Conservation (phyloP, 2,329 filamentous ascomycete species). For the Colletotrichum ledebouriae region DNA sequence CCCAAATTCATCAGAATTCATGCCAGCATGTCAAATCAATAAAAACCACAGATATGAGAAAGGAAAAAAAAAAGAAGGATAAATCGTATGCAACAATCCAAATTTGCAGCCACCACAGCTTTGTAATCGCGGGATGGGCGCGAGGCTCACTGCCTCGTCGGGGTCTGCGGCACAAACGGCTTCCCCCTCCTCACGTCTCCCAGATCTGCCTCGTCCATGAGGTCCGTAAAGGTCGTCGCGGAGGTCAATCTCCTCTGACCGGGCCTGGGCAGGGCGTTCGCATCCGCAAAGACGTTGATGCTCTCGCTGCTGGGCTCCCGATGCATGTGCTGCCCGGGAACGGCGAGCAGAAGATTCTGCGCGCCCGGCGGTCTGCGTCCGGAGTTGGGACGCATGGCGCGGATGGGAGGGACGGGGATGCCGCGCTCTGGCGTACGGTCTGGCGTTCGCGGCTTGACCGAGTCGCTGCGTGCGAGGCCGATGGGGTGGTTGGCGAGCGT, state of each 20-base stretch:
- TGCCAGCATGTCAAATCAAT: constrained; percentile 16
- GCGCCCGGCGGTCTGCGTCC: constrained; percentile 37
- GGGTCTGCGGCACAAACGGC: constrained; percentile 55
- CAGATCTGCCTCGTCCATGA: constrained; percentile 64
- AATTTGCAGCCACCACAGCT: no score
- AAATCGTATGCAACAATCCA: no score
- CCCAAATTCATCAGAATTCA: background rate
- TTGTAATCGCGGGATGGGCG: no score
- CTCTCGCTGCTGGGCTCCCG: constrained; percentile 62
- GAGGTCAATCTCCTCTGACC: constrained; percentile 45
- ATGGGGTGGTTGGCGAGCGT: constrained; percentile 36
- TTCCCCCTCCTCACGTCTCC: constrained; percentile 57
- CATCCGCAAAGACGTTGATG: constrained; percentile 68
- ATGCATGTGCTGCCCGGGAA: constrained; percentile 51
- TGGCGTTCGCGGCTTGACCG: constrained; percentile 27
- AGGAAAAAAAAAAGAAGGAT: background rate
- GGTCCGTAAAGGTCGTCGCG: constrained; percentile 65
- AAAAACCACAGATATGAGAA: background rate
- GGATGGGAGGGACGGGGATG: constrained; percentile 51
- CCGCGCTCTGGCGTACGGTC: constrained; percentile 26
- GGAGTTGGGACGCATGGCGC: constrained; percentile 51
- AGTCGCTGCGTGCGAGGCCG: constrained; percentile 35
- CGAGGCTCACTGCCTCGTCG: background rate
- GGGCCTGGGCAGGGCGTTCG: constrained; percentile 53
- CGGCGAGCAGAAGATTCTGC: constrained; percentile 44